phyloP scores from a whole-genome alignment of 257 asterid genomes.

The Solanum etuberosum region DNA sequence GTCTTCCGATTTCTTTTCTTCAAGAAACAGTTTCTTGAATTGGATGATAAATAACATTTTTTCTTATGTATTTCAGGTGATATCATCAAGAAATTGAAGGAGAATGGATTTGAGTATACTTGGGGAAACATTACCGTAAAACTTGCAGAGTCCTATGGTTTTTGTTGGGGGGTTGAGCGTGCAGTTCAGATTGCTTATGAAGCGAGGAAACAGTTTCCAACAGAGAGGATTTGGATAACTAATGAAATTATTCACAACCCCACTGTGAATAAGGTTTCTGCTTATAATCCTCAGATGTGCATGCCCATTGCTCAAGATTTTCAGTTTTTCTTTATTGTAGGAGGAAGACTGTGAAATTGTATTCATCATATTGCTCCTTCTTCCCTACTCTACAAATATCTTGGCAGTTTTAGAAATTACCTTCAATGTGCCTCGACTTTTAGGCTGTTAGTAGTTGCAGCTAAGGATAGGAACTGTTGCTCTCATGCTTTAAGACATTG shows the following conservation, averaged over 20 bases:
- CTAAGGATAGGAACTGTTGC: neutral
- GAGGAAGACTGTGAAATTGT: neutral
- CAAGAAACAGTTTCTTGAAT: neutral
- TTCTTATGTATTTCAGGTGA: conserved; percentile 51
- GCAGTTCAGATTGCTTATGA: conserved; percentile 99
- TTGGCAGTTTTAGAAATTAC: neutral
- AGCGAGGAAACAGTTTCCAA: conserved; percentile 80
- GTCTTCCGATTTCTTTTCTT: neutral
- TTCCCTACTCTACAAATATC: neutral
- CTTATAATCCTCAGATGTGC: neutral
- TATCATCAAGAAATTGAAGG: conserved; percentile 72
- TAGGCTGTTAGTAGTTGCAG: neutral
- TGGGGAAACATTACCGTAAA: conserved; percentile 89
- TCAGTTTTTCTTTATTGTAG: neutral
- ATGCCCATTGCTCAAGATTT: neutral
- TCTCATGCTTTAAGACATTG: neutral
- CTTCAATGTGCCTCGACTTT: neutral
- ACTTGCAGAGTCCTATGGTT: conserved; percentile 94
- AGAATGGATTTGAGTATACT: conserved; percentile 61
- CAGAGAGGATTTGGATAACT: conserved; percentile 84
- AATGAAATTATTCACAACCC: conserved; percentile 95
- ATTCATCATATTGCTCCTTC: neutral
- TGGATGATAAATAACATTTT: neutral
- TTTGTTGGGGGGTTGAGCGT: conserved; percentile 99
- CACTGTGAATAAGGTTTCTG: conserved; percentile 72